phyloP scores from a whole-genome alignment of 495 filamentous ascomycete genomes.

The Penicillium angulare region DNA sequence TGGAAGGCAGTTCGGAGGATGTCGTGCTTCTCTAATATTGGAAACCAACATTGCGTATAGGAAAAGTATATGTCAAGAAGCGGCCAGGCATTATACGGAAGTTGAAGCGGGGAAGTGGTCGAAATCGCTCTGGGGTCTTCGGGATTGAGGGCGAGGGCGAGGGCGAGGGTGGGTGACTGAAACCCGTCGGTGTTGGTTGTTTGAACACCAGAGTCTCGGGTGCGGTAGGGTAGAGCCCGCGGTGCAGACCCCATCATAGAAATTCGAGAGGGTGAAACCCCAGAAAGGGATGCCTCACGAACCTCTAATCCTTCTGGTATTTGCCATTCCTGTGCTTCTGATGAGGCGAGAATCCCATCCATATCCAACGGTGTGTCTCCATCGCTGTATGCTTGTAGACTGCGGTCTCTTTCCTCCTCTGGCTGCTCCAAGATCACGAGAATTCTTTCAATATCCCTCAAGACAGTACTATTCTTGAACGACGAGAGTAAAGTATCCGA shows the following conservation, averaged over 20 bases:
- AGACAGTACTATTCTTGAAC: constrained; percentile 54
- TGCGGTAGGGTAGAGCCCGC: constrained; percentile 12
- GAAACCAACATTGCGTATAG: constrained; percentile 72
- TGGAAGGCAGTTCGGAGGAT: constrained; percentile 51
- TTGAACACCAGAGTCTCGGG: constrained; percentile 30
- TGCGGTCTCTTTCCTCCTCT: constrained; percentile 34
- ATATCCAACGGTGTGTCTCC: constrained; percentile 34
- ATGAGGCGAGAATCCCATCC: constrained; percentile 34
- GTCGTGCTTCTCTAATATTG: constrained; percentile 68
- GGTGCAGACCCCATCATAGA: constrained; percentile 21
- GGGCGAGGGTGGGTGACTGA: constrained; percentile 4
- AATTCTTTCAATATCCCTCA: constrained; percentile 52
- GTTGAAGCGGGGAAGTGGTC: constrained; percentile 23
- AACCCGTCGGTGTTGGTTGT: constrained; percentile 6
- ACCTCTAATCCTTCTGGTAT: constrained; percentile 30
- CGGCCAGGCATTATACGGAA: constrained; percentile 50
- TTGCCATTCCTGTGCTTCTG: constrained; percentile 40
- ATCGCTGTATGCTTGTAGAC: constrained; percentile 20
- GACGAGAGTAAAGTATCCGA: constrained; percentile 48
- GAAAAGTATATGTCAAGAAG: constrained; percentile 72
- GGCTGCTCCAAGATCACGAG: constrained; percentile 46
- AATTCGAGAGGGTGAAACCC: constrained; percentile 31
- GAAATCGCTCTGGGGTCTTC: constrained; percentile 14
- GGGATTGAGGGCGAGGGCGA: constrained; percentile 1
- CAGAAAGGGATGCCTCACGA: constrained; percentile 21